Conservation (phyloP, 1,139 yeast genomes). For the Yamadazyma trypodendri region DNA sequence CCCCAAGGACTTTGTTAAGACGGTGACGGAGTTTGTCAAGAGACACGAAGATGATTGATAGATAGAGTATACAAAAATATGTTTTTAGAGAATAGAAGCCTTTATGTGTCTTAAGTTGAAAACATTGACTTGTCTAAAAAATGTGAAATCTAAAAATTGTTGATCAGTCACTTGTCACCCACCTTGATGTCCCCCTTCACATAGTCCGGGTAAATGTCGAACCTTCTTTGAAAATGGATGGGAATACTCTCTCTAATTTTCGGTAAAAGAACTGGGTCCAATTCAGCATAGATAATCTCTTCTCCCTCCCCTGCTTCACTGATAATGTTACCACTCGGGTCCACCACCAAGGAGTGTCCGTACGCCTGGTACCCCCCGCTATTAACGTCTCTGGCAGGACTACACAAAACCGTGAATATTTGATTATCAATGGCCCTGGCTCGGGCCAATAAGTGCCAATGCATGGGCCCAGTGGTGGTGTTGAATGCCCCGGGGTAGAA, state of each 20-base stretch:
- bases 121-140: too few species aligned
- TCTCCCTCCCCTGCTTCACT: constrained; percentile 87
- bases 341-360: constrained; percentile 87
- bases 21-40: constrained; percentile 57
- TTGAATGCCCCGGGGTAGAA: constrained; percentile 95
- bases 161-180: constrained; percentile 36
- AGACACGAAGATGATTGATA: constrained; percentile 46
- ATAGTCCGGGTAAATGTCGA: constrained; percentile 78
- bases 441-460: constrained; percentile 86
- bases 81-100: too few species aligned
- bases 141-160: too few species aligned
- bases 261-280: constrained; percentile 63
- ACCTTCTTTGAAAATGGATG: constrained; percentile 70
- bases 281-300: constrained; percentile 74
- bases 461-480: constrained; percentile 93
- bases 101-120: too few species aligned
- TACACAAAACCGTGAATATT: constrained; percentile 72
- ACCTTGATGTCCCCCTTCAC: constrained; percentile 43
- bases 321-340: constrained; percentile 78
- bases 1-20: constrained; percentile 64
- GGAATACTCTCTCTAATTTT: constrained; percentile 74
- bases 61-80: constrained; percentile 5
- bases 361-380: constrained; percentile 79
- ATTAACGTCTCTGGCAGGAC: constrained; percentile 80
- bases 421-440: constrained; percentile 91